Evolutionary conservation across 2,329 filamentous ascomycete genomes (phyloP).

Genomic region (Pseudopithomyces maydicus): DNA sequence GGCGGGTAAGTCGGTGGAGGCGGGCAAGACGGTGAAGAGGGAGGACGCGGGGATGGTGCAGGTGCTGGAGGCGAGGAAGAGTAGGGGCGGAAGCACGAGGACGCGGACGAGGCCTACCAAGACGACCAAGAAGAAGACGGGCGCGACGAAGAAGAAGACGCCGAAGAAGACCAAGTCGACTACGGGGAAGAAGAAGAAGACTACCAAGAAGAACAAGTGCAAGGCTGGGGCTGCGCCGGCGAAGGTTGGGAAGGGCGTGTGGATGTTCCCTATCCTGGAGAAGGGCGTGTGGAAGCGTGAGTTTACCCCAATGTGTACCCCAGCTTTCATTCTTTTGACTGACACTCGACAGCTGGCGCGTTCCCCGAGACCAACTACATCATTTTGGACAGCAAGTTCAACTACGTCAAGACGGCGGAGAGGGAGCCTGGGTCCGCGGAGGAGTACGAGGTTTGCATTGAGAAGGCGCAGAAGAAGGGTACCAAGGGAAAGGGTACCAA

Average conservation of each 20-base stretch:
- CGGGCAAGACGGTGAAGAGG: not conserved
- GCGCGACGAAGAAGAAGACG: not conserved
- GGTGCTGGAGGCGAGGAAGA: not conserved
- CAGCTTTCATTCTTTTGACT: not conserved
- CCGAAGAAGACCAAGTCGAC: not conserved
- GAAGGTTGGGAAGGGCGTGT: not conserved
- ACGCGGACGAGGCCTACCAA: not conserved
- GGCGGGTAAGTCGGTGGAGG: not conserved
- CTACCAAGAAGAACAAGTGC: not conserved
- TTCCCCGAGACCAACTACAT: constrained; percentile 1
- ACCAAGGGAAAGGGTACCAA: not conserved
- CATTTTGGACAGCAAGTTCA: constrained; percentile 6
- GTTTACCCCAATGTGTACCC: not conserved
- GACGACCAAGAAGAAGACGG: not conserved
- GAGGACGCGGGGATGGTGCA: not conserved
- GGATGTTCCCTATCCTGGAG: constrained; percentile 3
- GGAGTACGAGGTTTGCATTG: not conserved
- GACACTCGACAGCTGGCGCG: constrained; percentile 2
- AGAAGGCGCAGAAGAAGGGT: not conserved
- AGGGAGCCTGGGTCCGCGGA: constrained; percentile 2
- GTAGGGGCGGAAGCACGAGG: not conserved
- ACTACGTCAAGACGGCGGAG: constrained; percentile 6
- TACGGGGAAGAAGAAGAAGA: not conserved
- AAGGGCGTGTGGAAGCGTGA: constrained; percentile 8
- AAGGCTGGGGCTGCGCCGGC: not conserved